These are phyloP conservation scores for Saccharata proteae DNA, from an alignment of 2,329 filamentous ascomycete species.

Conservation along the genomic window DNA sequence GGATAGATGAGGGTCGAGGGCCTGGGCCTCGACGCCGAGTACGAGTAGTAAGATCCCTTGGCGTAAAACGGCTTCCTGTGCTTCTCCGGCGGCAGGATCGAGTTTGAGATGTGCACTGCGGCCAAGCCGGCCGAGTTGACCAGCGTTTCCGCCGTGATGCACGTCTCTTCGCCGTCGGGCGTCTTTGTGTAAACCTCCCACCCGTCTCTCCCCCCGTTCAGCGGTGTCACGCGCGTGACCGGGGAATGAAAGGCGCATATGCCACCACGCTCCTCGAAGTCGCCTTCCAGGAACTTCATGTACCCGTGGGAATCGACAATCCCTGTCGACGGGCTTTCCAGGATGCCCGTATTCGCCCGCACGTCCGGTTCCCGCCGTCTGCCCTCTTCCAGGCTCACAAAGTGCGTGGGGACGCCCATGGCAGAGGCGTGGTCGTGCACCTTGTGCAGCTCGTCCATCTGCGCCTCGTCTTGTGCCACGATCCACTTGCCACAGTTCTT, in stretches of 20 bases:
- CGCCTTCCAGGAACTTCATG: slow-evolving; percentile 69
- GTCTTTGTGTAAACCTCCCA: slow-evolving; percentile 53
- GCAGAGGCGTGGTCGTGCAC: slow-evolving; percentile 41
- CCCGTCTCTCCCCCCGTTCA: slow-evolving; percentile 38
- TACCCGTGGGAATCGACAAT: slow-evolving; percentile 80
- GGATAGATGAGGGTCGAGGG: slow-evolving; percentile 76
- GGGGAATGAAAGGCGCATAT: slow-evolving; percentile 56
- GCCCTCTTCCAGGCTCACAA: slow-evolving; percentile 54
- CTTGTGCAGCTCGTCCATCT: slow-evolving; percentile 51
- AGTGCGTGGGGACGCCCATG: slow-evolving; percentile 58
- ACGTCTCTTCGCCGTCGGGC: slow-evolving; percentile 36
- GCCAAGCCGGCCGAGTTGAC: slow-evolving; percentile 79
- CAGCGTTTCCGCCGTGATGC: slow-evolving; percentile 62
- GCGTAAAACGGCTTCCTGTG: slow-evolving; percentile 62
- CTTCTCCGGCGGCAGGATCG: slow-evolving; percentile 51
- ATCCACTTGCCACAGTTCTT: slow-evolving; percentile 84
- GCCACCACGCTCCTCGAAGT: slow-evolving; percentile 66
- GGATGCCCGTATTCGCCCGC: slow-evolving; percentile 54
- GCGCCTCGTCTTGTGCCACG: slow-evolving; percentile 66
- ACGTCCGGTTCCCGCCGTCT: slow-evolving; percentile 60
- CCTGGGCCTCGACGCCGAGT: slow-evolving; percentile 51
- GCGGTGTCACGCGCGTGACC: slow-evolving; percentile 50
- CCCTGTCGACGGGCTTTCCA: slow-evolving; percentile 78
- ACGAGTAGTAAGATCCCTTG: slow-evolving; percentile 93
- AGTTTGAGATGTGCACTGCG: slow-evolving; percentile 67